Conservation (phyloP, 176 grass and related monocot species). For the Musa acuminata region DNA sequence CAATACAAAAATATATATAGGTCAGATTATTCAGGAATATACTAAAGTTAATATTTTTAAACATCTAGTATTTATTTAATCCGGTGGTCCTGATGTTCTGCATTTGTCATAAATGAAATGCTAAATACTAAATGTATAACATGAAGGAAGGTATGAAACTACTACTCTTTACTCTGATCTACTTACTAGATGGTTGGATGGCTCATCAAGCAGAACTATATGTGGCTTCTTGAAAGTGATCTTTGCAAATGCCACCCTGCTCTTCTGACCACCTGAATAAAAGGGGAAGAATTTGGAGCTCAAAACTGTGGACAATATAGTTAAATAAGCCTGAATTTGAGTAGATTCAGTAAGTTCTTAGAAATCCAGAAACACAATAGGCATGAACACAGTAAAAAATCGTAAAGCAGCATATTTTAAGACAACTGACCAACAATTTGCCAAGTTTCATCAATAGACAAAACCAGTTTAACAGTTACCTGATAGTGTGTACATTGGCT, state of each 20-base stretch:
- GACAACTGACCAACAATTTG: not conserved
- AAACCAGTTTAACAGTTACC: constrained; percentile 26
- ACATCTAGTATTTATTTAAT: not conserved
- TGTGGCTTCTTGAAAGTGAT: constrained; percentile 99
- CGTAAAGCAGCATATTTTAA: not conserved
- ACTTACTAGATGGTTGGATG: constrained; percentile 96
- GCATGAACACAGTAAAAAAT: not conserved
- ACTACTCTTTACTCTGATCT: not conserved
- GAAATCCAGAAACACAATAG: not conserved
- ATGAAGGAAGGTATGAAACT: not conserved
- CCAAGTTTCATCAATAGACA: not conserved
- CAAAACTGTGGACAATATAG: constrained; percentile 1
- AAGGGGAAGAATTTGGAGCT: constrained; percentile 2
- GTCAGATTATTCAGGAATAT: not conserved
- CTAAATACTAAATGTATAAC: not conserved
- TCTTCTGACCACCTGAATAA: constrained; percentile 87
- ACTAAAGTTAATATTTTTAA: not conserved
- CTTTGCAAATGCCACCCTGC: constrained; percentile 87
- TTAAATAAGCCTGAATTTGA: not conserved
- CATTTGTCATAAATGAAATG: not conserved
- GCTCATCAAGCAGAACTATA: constrained; percentile 90
- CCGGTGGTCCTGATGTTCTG: not conserved
- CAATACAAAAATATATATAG: too few relatives aligned
- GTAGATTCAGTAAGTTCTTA: not conserved
- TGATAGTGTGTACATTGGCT: constrained; percentile 91